A percentile compares a stretch with the other conserved stretches of the same genome.
phyloP scores from a whole-genome alignment of 2,329 filamentous ascomycete genomes.

The Clarireedia sp. region DNA sequence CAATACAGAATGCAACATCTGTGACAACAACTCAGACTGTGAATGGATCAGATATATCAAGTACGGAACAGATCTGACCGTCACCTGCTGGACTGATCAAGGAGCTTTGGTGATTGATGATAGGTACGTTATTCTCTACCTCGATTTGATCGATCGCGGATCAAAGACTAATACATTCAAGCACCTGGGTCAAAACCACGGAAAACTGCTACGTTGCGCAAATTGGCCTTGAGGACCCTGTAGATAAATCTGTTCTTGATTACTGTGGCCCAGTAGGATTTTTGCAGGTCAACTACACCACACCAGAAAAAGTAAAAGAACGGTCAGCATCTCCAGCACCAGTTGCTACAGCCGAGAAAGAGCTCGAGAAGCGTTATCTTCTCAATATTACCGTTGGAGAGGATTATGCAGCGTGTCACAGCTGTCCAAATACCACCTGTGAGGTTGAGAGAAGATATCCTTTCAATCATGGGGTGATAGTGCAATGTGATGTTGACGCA shows the following conservation, averaged over 20 bases:
- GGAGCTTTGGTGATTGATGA: conserved; percentile 13
- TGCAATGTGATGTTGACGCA: not conserved
- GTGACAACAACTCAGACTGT: conserved; percentile 13
- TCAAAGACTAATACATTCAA: not conserved
- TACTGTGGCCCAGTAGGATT: conserved; percentile 20
- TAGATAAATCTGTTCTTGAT: conserved; percentile 14
- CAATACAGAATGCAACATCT: conserved; percentile 18
- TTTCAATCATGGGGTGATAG: conserved; percentile 2
- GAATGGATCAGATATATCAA: conserved; percentile 12
- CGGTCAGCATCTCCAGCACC: not conserved
- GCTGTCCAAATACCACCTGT: not conserved
- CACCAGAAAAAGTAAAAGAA: not conserved
- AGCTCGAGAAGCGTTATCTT: conserved; percentile 11
- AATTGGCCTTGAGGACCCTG: conserved; percentile 10
- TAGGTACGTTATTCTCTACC: conserved; percentile 5
- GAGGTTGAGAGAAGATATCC: conserved; percentile 1
- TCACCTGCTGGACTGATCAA: conserved; percentile 16
- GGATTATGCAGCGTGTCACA: conserved; percentile 16
- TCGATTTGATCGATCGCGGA: too few species aligned
- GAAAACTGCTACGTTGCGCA: conserved; percentile 18
- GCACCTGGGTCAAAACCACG: conserved; percentile 17
- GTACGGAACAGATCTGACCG: conserved; percentile 12
- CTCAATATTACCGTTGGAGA: conserved; percentile 18
- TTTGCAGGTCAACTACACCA: conserved; percentile 15
- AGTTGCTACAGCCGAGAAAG: not conserved